These are phyloP conservation scores for Arthrobotrys musiformis DNA, from an alignment of 2,329 filamentous ascomycete species.

Conservation along the genomic window DNA sequence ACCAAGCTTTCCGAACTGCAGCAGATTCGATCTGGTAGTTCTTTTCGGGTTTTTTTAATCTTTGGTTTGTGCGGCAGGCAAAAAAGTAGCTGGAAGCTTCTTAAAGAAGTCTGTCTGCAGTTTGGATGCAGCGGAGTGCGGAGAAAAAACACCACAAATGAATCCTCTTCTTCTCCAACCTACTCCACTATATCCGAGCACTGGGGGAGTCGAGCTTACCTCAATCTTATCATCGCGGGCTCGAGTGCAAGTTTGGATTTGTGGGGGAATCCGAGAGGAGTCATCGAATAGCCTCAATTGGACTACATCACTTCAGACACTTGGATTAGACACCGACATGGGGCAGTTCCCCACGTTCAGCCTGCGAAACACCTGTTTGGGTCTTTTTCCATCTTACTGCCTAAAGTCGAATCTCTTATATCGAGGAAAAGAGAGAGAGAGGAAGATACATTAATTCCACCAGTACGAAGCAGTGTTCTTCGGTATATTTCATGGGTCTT, in stretches of 20 bases:
- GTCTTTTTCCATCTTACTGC: background rate
- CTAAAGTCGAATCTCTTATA: background rate
- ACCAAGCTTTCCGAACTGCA: background rate
- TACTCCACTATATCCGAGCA: background rate
- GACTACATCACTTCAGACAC: background rate
- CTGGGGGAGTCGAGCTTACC: background rate
- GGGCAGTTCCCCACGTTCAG: background rate
- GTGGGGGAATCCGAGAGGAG: background rate
- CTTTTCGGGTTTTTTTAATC: too few relatives aligned
- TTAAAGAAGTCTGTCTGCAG: too few relatives aligned
- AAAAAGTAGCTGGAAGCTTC: too few relatives aligned
- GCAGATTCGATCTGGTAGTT: background rate
- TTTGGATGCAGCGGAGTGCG: too few relatives aligned
- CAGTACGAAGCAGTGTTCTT: background rate
- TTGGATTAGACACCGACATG: background rate
- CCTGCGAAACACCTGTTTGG: background rate
- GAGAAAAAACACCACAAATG: too few relatives aligned
- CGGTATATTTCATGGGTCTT: background rate
- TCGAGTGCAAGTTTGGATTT: background rate
- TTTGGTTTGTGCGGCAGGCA: background rate
- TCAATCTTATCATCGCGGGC: background rate
- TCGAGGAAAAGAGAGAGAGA: too few relatives aligned
- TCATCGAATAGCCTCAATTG: conserved; percentile 18
- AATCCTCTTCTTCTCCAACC: too few relatives aligned
- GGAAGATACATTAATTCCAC: background rate